Conservation (phyloP, 495 filamentous ascomycete genomes). For the Xylaria grammica region DNA sequence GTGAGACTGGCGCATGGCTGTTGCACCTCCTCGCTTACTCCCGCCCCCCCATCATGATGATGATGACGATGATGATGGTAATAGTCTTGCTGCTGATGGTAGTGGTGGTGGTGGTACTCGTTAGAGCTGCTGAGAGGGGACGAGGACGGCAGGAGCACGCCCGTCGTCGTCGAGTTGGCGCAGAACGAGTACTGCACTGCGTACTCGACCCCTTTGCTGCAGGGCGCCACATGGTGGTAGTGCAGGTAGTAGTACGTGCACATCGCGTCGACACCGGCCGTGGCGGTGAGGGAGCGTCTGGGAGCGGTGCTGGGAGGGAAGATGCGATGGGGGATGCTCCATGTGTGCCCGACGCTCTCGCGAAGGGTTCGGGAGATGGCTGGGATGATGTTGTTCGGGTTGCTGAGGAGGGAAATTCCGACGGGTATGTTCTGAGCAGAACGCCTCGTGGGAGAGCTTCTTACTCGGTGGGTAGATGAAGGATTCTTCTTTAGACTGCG, state of each 20-base stretch:
- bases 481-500: no score
- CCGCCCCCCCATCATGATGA: not conserved
- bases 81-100: no score
- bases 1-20: constrained; percentile 30
- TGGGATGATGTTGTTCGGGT: no score
- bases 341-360: not conserved
- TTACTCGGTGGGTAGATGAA: no score
- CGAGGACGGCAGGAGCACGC: not conserved
- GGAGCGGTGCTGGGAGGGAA: not conserved
- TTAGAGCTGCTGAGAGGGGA: not conserved
- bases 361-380: no score
- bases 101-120: not conserved
- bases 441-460: no score
- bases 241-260: constrained; percentile 42
- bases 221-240: constrained; percentile 47
- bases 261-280: constrained; percentile 24
- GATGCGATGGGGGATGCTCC: not conserved
- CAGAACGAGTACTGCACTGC: constrained; percentile 49
- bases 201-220: constrained; percentile 44
- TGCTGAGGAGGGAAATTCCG: no score
- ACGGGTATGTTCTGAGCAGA: no score
- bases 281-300: not conserved
- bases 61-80: not conserved
- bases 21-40: constrained; percentile 14
- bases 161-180: constrained; percentile 25